These are phyloP conservation scores for Taxillus chinensis DNA, from an alignment of 164 flowering plant genomes.

Conservation along the genomic window DNA sequence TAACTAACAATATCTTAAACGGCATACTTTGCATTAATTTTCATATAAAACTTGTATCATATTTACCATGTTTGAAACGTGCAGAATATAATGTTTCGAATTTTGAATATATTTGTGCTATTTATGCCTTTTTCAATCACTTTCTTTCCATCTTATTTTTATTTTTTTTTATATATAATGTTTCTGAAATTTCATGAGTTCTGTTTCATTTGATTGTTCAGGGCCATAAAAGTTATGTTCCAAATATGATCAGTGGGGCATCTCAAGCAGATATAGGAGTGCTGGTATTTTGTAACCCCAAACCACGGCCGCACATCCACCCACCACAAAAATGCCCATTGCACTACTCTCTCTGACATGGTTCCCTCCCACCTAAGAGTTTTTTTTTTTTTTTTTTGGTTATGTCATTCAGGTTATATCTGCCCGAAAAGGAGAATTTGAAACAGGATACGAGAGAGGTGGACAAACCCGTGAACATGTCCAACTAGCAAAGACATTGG, in stretches of 20 bases:
- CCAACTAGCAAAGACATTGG: slow-evolving; percentile 94
- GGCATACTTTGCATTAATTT: too few relatives aligned
- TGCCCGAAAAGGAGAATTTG: slow-evolving; percentile 99
- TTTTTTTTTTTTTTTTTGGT: background rate
- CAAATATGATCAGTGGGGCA: slow-evolving; percentile 99
- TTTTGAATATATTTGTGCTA: too few relatives aligned
- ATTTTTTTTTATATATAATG: too few relatives aligned
- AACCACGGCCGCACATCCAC: too few relatives aligned
- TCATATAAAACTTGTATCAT: too few relatives aligned
- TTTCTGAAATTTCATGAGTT: too few relatives aligned
- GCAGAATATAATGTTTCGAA: too few relatives aligned
- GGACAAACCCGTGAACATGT: slow-evolving; percentile 99
- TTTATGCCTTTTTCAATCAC: too few relatives aligned
- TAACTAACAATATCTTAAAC: too few relatives aligned
- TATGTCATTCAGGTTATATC: slow-evolving; percentile 69
- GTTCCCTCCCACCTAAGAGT: background rate
- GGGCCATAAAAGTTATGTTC: slow-evolving; percentile 99
- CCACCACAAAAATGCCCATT: background rate
- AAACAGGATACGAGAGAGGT: slow-evolving; percentile 97
- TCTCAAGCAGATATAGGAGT: slow-evolving; percentile 98
- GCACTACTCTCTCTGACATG: too few relatives aligned
- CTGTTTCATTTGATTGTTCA: slow-evolving; percentile 19
- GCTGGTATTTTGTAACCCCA: slow-evolving; percentile 39
- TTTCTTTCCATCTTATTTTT: too few relatives aligned
- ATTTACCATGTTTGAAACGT: too few relatives aligned